A percentile compares a stretch with the other conserved stretches of the same genome.
phyloP scores from a whole-genome alignment of 306 rosid species.

The Herpetospermum pedunculosum region DNA sequence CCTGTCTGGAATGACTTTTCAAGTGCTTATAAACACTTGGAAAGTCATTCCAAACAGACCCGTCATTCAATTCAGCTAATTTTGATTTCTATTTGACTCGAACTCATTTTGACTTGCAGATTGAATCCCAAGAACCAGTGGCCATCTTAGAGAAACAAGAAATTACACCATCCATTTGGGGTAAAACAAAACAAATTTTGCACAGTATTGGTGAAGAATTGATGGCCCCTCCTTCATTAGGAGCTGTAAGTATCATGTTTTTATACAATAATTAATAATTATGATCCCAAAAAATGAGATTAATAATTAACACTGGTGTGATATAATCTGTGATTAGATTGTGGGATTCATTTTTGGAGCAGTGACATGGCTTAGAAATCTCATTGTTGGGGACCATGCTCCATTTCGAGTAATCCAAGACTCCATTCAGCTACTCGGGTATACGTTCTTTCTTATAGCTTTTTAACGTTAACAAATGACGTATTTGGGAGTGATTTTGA shows the following conservation, averaged over 20 bases:
- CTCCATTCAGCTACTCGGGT: conserved; percentile 53
- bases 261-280: neutral
- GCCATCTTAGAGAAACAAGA: neutral
- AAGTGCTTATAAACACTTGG: no score
- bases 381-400: conserved; percentile 52
- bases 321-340: conserved; percentile 41
- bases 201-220: conserved; percentile 36
- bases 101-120: neutral
- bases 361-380: conserved; percentile 39
- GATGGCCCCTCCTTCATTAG: conserved; percentile 70
- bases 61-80: no score
- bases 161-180: conserved; percentile 24
- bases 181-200: conserved; percentile 18
- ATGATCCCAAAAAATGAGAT: neutral
- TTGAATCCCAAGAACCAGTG: neutral
- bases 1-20: no score
- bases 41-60: no score
- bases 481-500: no score
- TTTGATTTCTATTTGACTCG: neutral
- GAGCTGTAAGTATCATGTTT: conserved; percentile 40
- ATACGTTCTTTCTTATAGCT: no score
- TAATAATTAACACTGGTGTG: neutral
- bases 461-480: no score
- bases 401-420: conserved; percentile 67
- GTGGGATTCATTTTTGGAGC: conserved; percentile 68